Evolutionary conservation across 116 monocot species (phyloP), one percentile per base, ranked within the genome.

Genomic region (Thalassia testudinum): DNA sequence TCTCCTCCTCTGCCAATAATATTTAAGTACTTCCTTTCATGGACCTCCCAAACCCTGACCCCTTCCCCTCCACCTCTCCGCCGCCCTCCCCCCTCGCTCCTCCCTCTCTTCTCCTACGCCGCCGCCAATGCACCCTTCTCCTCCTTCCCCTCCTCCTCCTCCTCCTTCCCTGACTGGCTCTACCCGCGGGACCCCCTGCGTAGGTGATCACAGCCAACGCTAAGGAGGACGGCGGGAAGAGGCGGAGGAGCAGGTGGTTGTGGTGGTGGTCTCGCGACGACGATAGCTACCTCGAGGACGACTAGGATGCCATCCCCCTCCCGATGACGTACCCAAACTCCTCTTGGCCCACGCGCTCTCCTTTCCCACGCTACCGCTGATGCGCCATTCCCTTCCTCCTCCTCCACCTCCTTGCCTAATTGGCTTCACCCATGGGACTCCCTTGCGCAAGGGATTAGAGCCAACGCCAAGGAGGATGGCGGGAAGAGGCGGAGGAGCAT

Each of bases 241-340:
- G 54, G 38, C 47, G 52, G 37, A 66, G 27, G 14, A 68, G 57
- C 42, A n/a, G n/a, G n/a, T 69, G 69, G n/a, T n/a, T n/a, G 69
- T 62, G 43, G 69, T 69, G 86, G 87, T 93, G 93, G 93, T 84
- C 93, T 0, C 25, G 75, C 0, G 75, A 87, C 44, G 51, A 68
- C 56, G 78, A 93, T 69, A 93, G 93, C 64, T 93, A 87, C 69
- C 64, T 93, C 18, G 72, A 42, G 0, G 64, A 81, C 26, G 78
- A 87, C 17, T 54, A 52, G 0, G 93, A 93, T 1, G 70, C 93
- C 16, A 73, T 93, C 3, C 87, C 87, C 1, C 76, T 93, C 22
- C 93, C 93, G 2, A 84, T 93, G 93, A 84, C 87, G 1, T 73
- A 67, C 22, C 93, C 93, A 0, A 61, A 57, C 26, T 56, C 79